These are phyloP conservation scores for Arabis hirsuta DNA, from an alignment of 345 rosid species.

Conservation along the genomic window DNA sequence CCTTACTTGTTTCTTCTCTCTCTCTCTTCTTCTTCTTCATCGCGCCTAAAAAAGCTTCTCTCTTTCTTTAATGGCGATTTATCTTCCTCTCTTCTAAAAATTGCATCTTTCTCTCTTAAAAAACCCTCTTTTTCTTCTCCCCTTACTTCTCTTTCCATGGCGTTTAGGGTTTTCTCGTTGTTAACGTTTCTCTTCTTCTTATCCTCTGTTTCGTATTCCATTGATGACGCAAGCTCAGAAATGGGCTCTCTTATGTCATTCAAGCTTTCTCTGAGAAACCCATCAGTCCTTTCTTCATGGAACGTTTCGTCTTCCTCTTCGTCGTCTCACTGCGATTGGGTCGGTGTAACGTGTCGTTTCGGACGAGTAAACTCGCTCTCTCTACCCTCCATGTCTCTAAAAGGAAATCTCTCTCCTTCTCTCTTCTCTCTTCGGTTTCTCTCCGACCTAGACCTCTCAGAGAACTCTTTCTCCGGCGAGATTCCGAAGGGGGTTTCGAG, in stretches of 20 bases:
- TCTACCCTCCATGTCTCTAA: slow-evolving; percentile 50
- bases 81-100: slow-evolving; percentile 15
- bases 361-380: slow-evolving; percentile 57
- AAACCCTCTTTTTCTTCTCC: not conserved
- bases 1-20: slow-evolving; percentile 28
- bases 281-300: slow-evolving; percentile 63
- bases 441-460: slow-evolving; percentile 62
- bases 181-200: slow-evolving; percentile 34
- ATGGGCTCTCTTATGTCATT: slow-evolving; percentile 52
- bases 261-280: slow-evolving; percentile 53
- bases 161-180: slow-evolving; percentile 29
- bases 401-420: slow-evolving; percentile 50
- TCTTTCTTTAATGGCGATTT: slow-evolving; percentile 32
- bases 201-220: slow-evolving; percentile 31
- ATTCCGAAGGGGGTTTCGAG: slow-evolving; percentile 33
- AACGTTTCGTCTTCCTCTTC: slow-evolving; percentile 41
- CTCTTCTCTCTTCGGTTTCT: slow-evolving; percentile 62
- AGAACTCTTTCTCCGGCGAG: slow-evolving; percentile 54
- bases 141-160: slow-evolving; percentile 31
- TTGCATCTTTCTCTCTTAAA: not conserved
- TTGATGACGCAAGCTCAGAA: slow-evolving; percentile 47
- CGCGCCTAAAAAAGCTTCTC: slow-evolving; percentile 45
- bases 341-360: slow-evolving; percentile 64
- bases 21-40: slow-evolving; percentile 25
- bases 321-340: slow-evolving; percentile 61